Conservation (phyloP, 495 filamentous ascomycete species). For the Neurospora sublineolata region DNA sequence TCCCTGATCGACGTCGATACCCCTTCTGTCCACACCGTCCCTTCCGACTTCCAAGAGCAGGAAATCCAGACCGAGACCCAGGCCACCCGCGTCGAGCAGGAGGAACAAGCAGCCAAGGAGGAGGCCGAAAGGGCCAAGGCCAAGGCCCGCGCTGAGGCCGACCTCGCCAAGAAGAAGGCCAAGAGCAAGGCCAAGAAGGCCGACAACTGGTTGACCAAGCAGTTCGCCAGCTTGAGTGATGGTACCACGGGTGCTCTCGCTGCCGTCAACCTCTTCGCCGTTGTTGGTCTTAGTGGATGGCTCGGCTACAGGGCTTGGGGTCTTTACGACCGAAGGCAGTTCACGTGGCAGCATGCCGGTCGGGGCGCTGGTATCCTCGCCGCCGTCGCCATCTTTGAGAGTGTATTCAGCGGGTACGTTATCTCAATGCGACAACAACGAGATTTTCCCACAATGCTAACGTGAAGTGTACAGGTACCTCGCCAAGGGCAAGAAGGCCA, state of each 20-base stretch:
- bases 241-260: conserved; percentile 25
- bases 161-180: conserved; percentile 42
- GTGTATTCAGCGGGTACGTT: conserved; percentile 29
- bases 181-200: conserved; percentile 25
- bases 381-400: conserved; percentile 31
- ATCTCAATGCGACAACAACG: background rate
- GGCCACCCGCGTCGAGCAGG: conserved; percentile 46
- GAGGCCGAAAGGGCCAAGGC: conserved; percentile 24
- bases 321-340: conserved; percentile 48
- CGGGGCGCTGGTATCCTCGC: conserved; percentile 43
- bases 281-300: conserved; percentile 34
- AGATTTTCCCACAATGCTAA: background rate
- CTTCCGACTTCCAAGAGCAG: conserved; percentile 51
- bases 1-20: conserved; percentile 70
- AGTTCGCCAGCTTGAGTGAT: conserved; percentile 23
- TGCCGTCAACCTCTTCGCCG: conserved; percentile 26
- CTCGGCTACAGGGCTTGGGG: conserved; percentile 36
- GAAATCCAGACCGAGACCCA: conserved; percentile 63
- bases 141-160: conserved; percentile 33
- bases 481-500: conserved; percentile 30
- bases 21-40: conserved; percentile 58
- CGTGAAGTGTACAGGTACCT: conserved; percentile 17
- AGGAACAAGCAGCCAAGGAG: conserved; percentile 9
- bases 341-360: conserved; percentile 61
- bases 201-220: conserved; percentile 27